Percentiles rank a stretch among this genome's conserved stretches.
phyloP scores from a whole-genome alignment of 2,329 filamentous ascomycete genomes.

The Ophiognomonia clavigignenti-juglandacearum region DNA sequence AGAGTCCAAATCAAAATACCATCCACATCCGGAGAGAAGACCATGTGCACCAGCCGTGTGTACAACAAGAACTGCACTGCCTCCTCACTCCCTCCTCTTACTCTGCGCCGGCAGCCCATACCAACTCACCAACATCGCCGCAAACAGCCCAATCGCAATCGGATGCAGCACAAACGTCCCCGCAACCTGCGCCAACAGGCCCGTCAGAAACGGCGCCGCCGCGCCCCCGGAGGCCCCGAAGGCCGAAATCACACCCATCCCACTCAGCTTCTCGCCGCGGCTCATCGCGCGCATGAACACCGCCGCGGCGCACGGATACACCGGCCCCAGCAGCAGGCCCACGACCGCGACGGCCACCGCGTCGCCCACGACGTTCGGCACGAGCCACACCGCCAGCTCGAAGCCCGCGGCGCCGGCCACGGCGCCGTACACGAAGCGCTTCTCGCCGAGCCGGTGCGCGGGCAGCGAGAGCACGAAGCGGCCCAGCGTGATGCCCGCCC shows the following conservation, averaged over 20 bases:
- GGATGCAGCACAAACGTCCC: slow-evolving; percentile 64
- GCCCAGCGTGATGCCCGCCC: slow-evolving; percentile 71
- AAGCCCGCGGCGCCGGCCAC: slow-evolving; percentile 59
- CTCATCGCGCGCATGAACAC: slow-evolving; percentile 59
- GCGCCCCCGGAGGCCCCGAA: slow-evolving; percentile 67
- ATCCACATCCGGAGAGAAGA: no score
- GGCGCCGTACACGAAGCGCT: slow-evolving; percentile 59
- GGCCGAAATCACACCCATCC: slow-evolving; percentile 63
- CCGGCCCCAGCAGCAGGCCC: slow-evolving; percentile 70
- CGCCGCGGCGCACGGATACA: slow-evolving; percentile 69
- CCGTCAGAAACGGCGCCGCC: slow-evolving; percentile 61
- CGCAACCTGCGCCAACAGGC: slow-evolving; percentile 55
- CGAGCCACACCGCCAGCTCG: slow-evolving; percentile 72
- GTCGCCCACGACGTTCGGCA: slow-evolving; percentile 69
- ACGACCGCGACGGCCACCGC: slow-evolving; percentile 65
- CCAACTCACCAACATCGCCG: slow-evolving; percentile 63
- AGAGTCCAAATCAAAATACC: no score
- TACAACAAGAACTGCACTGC: no score
- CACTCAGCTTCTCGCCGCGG: slow-evolving; percentile 54
- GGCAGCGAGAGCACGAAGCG: slow-evolving; percentile 66
- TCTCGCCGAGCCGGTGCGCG: slow-evolving; percentile 66
- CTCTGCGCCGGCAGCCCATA: slow-evolving; percentile 48
- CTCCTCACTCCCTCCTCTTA: slow-evolving; percentile 55
- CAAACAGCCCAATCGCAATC: slow-evolving; percentile 62
- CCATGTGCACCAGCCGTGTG: no score